These are phyloP conservation scores for Aspergillus steynii DNA, from an alignment of 495 filamentous ascomycete species.

Conservation along the genomic window DNA sequence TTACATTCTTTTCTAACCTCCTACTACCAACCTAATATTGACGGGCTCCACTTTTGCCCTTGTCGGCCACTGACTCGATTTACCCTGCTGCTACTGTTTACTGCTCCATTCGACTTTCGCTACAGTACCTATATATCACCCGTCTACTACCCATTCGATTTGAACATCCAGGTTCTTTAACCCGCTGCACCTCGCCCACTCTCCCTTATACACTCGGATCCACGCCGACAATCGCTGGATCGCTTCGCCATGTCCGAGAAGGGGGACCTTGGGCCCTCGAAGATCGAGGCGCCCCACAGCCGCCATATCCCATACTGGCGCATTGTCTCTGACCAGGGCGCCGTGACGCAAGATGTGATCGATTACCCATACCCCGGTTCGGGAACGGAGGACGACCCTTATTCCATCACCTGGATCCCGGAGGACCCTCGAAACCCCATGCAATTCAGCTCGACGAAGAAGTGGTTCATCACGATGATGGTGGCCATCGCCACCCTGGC, in stretches of 20 bases:
- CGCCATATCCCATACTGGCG: slow-evolving; percentile 46
- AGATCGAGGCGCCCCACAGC: slow-evolving; percentile 30
- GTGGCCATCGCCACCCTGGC: slow-evolving; percentile 69
- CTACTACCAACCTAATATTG: not conserved
- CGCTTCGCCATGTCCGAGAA: slow-evolving; percentile 33
- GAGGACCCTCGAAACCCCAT: slow-evolving; percentile 73
- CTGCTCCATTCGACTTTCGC: not conserved
- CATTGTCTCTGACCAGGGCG: slow-evolving; percentile 52
- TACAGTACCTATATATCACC: not conserved
- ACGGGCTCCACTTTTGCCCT: not conserved
- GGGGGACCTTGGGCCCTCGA: slow-evolving; percentile 25
- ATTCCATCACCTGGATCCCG: slow-evolving; percentile 70
- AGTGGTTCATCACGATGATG: slow-evolving; percentile 69
- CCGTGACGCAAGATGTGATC: slow-evolving; percentile 56
- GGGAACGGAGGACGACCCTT: slow-evolving; percentile 75
- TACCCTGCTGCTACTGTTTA: not conserved
- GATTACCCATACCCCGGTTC: slow-evolving; percentile 63
- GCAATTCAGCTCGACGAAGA: slow-evolving; percentile 57
- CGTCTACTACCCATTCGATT: no score
- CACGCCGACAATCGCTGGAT: not conserved
- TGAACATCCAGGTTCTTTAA: no score
- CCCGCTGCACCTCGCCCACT: no score
- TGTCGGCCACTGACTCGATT: slow-evolving; percentile 2
- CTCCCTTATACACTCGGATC: not conserved
- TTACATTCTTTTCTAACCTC: slow-evolving; percentile 1